Evolutionary conservation across 2,329 filamentous ascomycete genomes (phyloP).

Genomic region (Diaporthe citri): DNA sequence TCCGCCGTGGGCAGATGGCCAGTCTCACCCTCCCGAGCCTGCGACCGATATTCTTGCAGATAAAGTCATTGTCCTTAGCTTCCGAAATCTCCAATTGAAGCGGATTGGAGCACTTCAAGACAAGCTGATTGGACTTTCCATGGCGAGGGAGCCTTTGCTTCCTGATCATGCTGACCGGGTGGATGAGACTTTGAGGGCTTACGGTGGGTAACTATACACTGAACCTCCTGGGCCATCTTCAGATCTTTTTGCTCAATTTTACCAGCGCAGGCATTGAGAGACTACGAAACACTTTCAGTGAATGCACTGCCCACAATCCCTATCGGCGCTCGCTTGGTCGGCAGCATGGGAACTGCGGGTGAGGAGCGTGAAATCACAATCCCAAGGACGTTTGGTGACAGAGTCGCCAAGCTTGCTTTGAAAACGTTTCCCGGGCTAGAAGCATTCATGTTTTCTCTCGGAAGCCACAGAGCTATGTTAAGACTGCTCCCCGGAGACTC

Average conservation of each 20-base stretch:
- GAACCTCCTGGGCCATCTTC: neutral
- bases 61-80: neutral
- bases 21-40: neutral
- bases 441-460: neutral
- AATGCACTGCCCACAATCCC: neutral
- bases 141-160: neutral
- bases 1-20: neutral
- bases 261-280: neutral
- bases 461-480: too few relatives aligned
- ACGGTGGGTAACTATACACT: neutral
- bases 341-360: neutral
- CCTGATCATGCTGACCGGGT: neutral
- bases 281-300: neutral
- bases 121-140: neutral
- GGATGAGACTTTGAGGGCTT: neutral
- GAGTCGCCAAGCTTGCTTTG: neutral
- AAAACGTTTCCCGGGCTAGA: neutral
- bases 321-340: neutral
- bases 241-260: neutral
- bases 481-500: too few relatives aligned
- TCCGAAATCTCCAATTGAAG: neutral
- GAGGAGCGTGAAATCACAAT: neutral
- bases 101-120: neutral
- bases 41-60: neutral
- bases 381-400: neutral